Percentiles rank a stretch among this genome's conserved stretches.
These are phyloP conservation scores for Phymatotrichopsis omnivora DNA, from an alignment of 2,329 filamentous ascomycete species.

Conservation along the genomic window DNA sequence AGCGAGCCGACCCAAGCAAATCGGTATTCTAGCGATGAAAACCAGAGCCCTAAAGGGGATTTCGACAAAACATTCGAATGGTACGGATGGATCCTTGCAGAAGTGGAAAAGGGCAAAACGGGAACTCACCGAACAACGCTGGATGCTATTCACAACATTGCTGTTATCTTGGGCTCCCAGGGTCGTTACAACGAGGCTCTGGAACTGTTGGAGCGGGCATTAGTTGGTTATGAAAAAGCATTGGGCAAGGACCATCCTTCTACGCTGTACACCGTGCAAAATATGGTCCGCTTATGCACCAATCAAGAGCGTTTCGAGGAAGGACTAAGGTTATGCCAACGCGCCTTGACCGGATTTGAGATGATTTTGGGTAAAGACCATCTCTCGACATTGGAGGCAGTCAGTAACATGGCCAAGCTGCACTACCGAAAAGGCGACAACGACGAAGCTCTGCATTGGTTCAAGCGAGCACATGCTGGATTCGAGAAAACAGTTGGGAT, in stretches of 20 bases:
- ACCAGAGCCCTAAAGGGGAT: constrained; percentile 14
- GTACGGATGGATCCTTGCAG: constrained; percentile 13
- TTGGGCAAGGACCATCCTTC: constrained; percentile 12
- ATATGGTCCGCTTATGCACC: neutral
- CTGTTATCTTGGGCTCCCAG: constrained; percentile 3
- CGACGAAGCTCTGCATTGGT: constrained; percentile 18
- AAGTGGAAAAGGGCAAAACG: constrained; percentile 6
- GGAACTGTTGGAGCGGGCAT: constrained; percentile 1
- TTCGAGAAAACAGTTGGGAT: constrained; percentile 13
- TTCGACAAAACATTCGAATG: constrained; percentile 17
- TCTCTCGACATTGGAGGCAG: neutral
- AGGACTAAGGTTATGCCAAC: neutral
- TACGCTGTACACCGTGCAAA: neutral
- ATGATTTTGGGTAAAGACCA: constrained; percentile 8
- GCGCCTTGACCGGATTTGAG: constrained; percentile 2
- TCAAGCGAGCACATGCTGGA: constrained; percentile 7
- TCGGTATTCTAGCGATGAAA: no score
- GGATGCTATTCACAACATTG: constrained; percentile 12
- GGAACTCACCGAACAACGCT: no score
- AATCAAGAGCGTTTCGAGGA: neutral
- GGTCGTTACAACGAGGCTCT: constrained; percentile 13
- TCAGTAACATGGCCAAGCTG: constrained; percentile 8
- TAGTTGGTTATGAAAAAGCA: constrained; percentile 8
- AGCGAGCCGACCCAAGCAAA: no score
- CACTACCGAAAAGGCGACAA: constrained; percentile 9